Conservation (phyloP, 2,329 filamentous ascomycete species). For the Capronia americana region DNA sequence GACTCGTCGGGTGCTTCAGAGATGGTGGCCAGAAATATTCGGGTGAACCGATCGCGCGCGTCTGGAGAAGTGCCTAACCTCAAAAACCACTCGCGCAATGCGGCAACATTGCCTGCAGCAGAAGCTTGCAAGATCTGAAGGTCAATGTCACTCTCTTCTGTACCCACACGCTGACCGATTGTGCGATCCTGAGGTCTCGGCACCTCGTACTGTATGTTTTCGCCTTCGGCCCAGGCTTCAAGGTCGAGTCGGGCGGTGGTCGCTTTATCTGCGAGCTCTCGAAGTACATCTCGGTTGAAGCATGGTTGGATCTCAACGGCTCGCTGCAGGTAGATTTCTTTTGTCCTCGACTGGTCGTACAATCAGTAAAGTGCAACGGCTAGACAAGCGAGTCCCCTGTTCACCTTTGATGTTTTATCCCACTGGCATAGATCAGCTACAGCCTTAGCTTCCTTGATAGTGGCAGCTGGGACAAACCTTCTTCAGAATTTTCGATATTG, state of each 20-base stretch:
- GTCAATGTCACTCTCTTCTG: conserved; percentile 89
- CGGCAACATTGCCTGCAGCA: conserved; percentile 77
- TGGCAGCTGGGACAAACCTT: conserved; percentile 64
- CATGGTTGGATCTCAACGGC: conserved; percentile 98
- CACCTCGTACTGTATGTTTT: conserved; percentile 82
- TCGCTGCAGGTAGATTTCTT: conserved; percentile 93
- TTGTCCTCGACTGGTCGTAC: conserved; percentile 76
- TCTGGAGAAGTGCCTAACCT: conserved; percentile 70
- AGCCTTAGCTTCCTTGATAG: conserved; percentile 29
- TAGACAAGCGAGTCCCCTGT: conserved; percentile 34
- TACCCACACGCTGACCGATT: conserved; percentile 58
- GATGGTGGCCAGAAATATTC: conserved; percentile 88
- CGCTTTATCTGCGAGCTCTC: conserved; percentile 93
- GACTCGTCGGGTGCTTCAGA: conserved; percentile 81
- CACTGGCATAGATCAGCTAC: conserved; percentile 62
- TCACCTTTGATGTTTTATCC: conserved; percentile 96
- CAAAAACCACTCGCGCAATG: conserved; percentile 78
- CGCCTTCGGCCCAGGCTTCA: conserved; percentile 95
- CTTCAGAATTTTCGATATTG: conserved; percentile 97
- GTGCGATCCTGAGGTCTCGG: conserved; percentile 49
- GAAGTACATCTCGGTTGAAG: conserved; percentile 97
- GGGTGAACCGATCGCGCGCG: conserved; percentile 77
- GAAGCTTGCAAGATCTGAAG: conserved; percentile 87
- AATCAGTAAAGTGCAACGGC: conserved; percentile 43
- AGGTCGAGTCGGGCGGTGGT: conserved; percentile 95